Evolutionary conservation across 2,329 filamentous ascomycete genomes (phyloP), one percentile per base, ranked within the genome.

Genomic region (Geosmithia morbida): DNA sequence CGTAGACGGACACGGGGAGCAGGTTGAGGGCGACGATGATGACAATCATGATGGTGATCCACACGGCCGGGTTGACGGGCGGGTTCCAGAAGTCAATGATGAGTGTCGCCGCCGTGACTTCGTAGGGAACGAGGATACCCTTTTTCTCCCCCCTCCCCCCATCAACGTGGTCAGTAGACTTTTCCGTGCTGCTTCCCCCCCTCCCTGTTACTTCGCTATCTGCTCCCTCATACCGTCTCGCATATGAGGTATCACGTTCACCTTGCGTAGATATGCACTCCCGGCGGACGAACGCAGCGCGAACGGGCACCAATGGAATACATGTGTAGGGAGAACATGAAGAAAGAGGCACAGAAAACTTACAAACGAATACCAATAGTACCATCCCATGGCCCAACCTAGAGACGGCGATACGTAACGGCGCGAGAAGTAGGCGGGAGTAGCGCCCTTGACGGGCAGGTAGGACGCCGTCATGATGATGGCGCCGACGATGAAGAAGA

Each of bases 391-490:
- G 2, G 49, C 48, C 11, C 46, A 47, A 2, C 49, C 49, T 5
- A 51, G 16, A 37, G 42, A 45, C 16, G 17, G 17, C 50, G 53
- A 59, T 48, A 50, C 56, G 49, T 52, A 56, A 11, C 49, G 44
- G 47, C 48, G 26, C 46, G 48, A 49, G 17, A 49, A 54, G 47
- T 53, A 51, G 10, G 49, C 49, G 40, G 52, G 48, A 1, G 51
- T 50, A n/a, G 49, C 51, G 11, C 51, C 51, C 10, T 45, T 46
- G 0, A 47, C 30, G 1, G 51, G 51, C 41, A 50, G 43, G 20
- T 48, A 79, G 0, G 76, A 71, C 0, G 75, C 72, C 75, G 80
- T 79, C 53, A 81, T 77, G 2, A 76, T 77, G 26, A 81, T 55
- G 22, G 66, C 68, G 49, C 78, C 54, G 74, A 80, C 79, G 2